A percentile compares a stretch with the other conserved stretches of the same genome.
phyloP scores from a whole-genome alignment of 176 grass and related monocot genomes.

The Oryza glumipatula region DNA sequence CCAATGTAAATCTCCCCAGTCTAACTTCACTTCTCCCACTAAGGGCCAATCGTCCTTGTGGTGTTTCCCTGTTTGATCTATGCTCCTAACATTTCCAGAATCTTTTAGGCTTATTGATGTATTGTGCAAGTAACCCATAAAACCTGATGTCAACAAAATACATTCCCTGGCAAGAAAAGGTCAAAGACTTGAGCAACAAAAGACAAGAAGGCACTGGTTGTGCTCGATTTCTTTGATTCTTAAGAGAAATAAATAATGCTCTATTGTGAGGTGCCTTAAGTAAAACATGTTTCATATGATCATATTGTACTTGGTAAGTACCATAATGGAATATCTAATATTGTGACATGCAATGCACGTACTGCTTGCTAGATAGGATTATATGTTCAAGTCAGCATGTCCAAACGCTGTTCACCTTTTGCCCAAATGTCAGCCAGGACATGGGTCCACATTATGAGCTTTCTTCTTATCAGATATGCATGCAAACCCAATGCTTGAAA shows the following conservation, averaged over 20 bases:
- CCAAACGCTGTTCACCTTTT: background rate
- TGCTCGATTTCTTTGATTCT: background rate
- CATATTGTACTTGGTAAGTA: background rate
- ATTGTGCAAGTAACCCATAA: background rate
- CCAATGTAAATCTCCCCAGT: too few relatives aligned
- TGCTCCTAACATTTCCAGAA: background rate
- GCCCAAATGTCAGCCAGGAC: slow-evolving; percentile 11
- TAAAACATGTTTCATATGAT: background rate
- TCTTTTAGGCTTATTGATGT: background rate
- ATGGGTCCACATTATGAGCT: background rate
- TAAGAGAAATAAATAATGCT: background rate
- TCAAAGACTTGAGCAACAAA: too few relatives aligned
- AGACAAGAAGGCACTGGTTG: too few relatives aligned
- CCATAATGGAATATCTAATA: too few relatives aligned
- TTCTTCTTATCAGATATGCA: background rate
- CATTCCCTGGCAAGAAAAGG: too few relatives aligned
- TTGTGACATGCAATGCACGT: background rate
- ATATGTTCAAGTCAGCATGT: background rate
- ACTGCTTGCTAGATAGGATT: background rate
- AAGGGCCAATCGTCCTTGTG: background rate
- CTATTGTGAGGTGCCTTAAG: background rate
- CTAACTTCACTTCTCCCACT: background rate
- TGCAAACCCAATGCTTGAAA: slow-evolving; percentile 9
- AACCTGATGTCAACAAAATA: background rate
- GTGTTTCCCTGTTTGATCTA: too few relatives aligned